Conservation (phyloP, 2,329 filamentous ascomycete species). For the Phaeophleospora eucalypticola region DNA sequence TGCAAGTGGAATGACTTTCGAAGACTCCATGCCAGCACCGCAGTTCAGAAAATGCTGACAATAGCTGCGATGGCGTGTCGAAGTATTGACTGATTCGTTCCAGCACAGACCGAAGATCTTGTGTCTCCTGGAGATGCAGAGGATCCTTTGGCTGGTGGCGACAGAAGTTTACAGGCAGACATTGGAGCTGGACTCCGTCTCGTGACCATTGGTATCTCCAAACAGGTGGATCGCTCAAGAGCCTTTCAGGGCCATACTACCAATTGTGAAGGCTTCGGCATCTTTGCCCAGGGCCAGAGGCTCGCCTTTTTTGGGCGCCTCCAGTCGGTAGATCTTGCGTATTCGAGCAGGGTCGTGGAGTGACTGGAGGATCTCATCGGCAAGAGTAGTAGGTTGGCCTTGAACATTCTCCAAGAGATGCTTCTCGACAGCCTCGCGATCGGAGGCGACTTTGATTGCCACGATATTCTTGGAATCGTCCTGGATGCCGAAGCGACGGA, state of each 20-base stretch:
- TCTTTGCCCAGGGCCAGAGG: conserved; percentile 35
- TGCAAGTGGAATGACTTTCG: too few species aligned
- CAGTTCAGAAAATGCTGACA: too few species aligned
- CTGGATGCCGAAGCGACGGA: conserved; percentile 79
- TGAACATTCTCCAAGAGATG: conserved; percentile 62
- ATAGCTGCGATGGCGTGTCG: too few species aligned
- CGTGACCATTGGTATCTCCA: too few species aligned
- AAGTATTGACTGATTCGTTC: too few species aligned
- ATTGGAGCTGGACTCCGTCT: too few species aligned
- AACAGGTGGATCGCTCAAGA: too few species aligned
- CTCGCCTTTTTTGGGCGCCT: conserved; percentile 42
- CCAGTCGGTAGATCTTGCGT: conserved; percentile 83
- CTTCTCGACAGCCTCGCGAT: conserved; percentile 37
- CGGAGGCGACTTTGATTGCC: conserved; percentile 69
- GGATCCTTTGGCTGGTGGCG: too few species aligned
- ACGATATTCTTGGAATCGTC: conserved; percentile 69
- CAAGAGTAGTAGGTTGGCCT: conserved; percentile 57
- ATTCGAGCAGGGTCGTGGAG: conserved; percentile 66
- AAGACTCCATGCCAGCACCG: too few species aligned
- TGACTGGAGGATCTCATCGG: conserved; percentile 58
- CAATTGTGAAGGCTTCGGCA: conserved; percentile 66
- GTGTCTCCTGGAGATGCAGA: too few species aligned
- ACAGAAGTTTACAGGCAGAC: too few species aligned
- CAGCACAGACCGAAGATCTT: too few species aligned
- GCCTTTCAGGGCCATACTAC: conserved; percentile 74